Base-by-base conservation (phyloP, 1,284 basidiomycete species). In the Pseudozyma pruni region DNA sequence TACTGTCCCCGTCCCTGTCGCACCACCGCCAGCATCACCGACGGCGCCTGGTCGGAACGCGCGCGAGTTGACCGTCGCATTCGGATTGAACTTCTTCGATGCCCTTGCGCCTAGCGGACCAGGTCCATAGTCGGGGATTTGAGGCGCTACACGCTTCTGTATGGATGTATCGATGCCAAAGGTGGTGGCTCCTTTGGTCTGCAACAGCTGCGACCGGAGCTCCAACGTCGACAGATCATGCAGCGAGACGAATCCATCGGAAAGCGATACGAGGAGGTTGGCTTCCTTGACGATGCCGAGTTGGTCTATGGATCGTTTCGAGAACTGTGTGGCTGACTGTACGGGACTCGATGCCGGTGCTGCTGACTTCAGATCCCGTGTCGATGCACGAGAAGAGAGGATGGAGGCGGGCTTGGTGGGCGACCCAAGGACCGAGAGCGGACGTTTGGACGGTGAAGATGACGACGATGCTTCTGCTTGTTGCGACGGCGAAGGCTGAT, bases 221-320 rank as follows among this genome's bases (percentile, higher is more conserved):
- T 84, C 40, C 86, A 90, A 38, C 87, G 88, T 61, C 83, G 85
- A 48, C 84, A 86, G 81, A 88, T 91, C 92, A 72, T 69, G 76
- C 5, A 82, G 74, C 4, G 82, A 59, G 7, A 83, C 38, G 84
- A 76, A 83, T 87, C 57, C 69, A 92, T 93, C 93, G 17, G 91
- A 90, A 2, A 96, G 86, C 8, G 91, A 86, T 4, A 91, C 89
- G 25, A 97, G 85, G 10, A 90, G 90, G 72, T 91, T 90, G 14
- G 91, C 87, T 72, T 92, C 91, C 67, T 90, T 89, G 68, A 97
- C 87, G 48, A 90, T 90, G 3, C 89, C 91, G 6, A 97, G 84
- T 78, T 93, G 92, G 56, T 97, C 93, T 38, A 98, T 91, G 11
- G 90, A 86, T 72, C 87, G 87, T 68, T 88, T 86, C 13, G 86